Conservation (phyloP, 2,329 filamentous ascomycete species). For the Penicillium sp. region DNA sequence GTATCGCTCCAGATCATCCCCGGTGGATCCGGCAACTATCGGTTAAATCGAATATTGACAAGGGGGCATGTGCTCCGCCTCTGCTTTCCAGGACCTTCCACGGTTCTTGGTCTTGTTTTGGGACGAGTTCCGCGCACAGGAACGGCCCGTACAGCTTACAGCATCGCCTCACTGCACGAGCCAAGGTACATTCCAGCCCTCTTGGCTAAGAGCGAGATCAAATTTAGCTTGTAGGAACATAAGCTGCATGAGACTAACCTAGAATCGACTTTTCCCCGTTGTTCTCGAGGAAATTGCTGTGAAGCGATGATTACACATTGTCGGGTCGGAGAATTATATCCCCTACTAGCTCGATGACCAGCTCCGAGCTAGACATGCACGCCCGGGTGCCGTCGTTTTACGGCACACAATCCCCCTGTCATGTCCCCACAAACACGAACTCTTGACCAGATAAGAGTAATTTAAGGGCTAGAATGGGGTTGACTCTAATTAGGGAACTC, state of each 20-base stretch:
- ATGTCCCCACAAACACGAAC: neutral
- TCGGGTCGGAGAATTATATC: neutral
- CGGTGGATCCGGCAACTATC: neutral
- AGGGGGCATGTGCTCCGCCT: neutral
- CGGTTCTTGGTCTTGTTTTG: neutral
- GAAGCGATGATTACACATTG: neutral
- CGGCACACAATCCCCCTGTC: neutral
- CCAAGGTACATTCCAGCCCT: neutral
- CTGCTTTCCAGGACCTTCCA: neutral
- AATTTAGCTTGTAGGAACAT: neutral
- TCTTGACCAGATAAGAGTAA: neutral
- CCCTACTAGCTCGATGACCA: neutral
- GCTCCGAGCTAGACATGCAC: neutral
- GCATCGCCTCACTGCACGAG: neutral
- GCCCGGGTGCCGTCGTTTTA: neutral
- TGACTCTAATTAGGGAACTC: neutral
- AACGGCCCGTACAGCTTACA: neutral
- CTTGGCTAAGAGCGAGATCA: neutral
- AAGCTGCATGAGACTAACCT: neutral
- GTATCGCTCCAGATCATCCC: neutral
- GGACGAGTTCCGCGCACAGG: neutral
- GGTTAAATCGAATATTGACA: neutral
- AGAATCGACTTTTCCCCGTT: neutral
- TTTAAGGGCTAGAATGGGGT: no score
- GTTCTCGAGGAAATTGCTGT: neutral